These are phyloP conservation scores for Pyrrhoderma lamaoense DNA, from an alignment of 1,284 basidiomycete species.

Conservation along the genomic window DNA sequence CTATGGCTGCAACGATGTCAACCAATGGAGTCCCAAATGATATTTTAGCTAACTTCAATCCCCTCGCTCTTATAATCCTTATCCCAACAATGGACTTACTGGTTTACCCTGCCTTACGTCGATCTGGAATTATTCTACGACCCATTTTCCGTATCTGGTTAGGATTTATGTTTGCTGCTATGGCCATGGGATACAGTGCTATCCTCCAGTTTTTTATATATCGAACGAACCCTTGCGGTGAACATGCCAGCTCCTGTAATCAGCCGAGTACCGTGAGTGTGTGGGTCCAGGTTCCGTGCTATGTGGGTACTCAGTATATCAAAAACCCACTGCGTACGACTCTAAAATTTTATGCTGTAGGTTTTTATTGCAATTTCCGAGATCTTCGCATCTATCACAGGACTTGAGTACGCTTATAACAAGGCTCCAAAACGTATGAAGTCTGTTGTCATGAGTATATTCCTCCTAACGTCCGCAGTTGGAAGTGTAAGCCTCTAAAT, in stretches of 20 bases:
- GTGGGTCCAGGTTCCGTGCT: slow-evolving; percentile 32
- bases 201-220: slow-evolving; percentile 46
- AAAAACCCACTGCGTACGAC: not conserved
- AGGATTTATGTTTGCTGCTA: slow-evolving; percentile 54
- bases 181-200: slow-evolving; percentile 57
- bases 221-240: slow-evolving; percentile 40
- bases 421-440: slow-evolving; percentile 53
- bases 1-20: slow-evolving; percentile 40
- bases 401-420: slow-evolving; percentile 57
- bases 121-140: slow-evolving; percentile 45
- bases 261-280: slow-evolving; percentile 40
- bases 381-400: slow-evolving; percentile 62
- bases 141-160: slow-evolving; percentile 55
- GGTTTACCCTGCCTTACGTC: slow-evolving; percentile 52
- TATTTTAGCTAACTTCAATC: slow-evolving; percentile 53
- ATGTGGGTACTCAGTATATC: slow-evolving; percentile 4
- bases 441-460: slow-evolving; percentile 46
- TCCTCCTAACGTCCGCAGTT: slow-evolving; percentile 47
- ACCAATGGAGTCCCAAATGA: slow-evolving; percentile 53
- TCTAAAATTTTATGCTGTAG: slow-evolving; percentile 34
- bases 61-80: slow-evolving; percentile 45
- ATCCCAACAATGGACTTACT: slow-evolving; percentile 41
- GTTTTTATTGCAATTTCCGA: slow-evolving; percentile 43
- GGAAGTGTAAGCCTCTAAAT: slow-evolving; percentile 16
- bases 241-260: slow-evolving; percentile 31